Evolutionary conservation across 2,329 filamentous ascomycete species (phyloP), one percentile per base, ranked within the genome.

Genomic region (Sporothrix mexicana): DNA sequence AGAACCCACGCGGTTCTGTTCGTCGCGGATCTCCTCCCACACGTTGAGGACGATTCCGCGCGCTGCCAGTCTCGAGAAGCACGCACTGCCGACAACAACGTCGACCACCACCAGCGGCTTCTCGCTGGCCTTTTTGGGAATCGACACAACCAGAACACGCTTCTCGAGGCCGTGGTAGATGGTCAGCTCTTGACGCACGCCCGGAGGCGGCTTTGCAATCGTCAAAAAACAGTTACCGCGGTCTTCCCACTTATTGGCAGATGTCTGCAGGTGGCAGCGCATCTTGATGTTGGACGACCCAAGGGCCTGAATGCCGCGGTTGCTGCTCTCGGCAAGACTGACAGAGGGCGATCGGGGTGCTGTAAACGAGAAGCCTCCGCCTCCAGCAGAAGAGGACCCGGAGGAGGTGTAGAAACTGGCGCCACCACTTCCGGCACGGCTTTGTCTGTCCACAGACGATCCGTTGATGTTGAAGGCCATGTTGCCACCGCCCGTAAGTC

Each of bases 41-140:
- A 98, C 92, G 76, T 92, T 95, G 72, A 97, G 90, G 1, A 96
- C 93, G 77, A 98, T 95, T 64, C 95, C 95, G 47, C 93, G 92
- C 76, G 92, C 89, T 5, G 93, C 95, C 74, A 97, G 89, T 20
- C 93, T 86, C 76, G 95, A 92, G 82, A 97, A 97, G 78, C 93
- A 95, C 72, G 90, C 92, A 79, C 94, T 94, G 12, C 92, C 92
- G 1, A 98, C 85, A 66, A 94, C 94, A 0, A 93, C 93, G 80
- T 98, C 95, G 0, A 98, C 86, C 49, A 97, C 81, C 0, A 91
- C 86, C 74, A 90, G 85, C 25, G 88, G 88, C 75, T 84, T 80
- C 47, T 88, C 85, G 23, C 82, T 80, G n/a, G 84, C 81, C 78
- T 87, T 88, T 80, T 90, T 88, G 1, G 90, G 91, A 78, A 93